phyloP scores from a whole-genome alignment of 208 protist species.

The Crithidia acanthocephali region DNA sequence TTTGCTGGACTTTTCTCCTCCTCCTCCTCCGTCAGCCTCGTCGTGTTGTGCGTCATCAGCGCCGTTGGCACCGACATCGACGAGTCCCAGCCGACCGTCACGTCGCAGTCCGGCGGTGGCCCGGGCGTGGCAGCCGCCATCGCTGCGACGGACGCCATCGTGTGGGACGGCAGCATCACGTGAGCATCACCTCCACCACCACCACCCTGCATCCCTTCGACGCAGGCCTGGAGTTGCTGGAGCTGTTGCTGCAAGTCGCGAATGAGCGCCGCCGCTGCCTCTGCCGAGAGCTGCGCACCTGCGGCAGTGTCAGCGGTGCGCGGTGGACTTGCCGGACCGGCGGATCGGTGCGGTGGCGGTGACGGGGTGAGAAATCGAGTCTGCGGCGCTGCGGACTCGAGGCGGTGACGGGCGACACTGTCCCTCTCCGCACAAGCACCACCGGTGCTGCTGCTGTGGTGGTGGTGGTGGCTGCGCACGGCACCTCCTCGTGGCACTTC shows the following conservation, averaged over 20 bases:
- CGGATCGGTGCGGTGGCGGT: not conserved
- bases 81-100: not conserved
- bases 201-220: not conserved
- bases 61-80: not conserved
- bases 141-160: not conserved
- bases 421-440: too few relatives aligned
- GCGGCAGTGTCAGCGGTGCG: not conserved
- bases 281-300: not conserved
- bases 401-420: too few relatives aligned
- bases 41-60: not conserved
- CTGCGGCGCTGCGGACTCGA: too few relatives aligned
- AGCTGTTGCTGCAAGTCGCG: conserved; percentile 10
- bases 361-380: too few relatives aligned
- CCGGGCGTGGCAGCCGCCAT: not conserved
- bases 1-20: not conserved
- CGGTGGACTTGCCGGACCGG: too few relatives aligned
- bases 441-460: too few relatives aligned
- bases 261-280: not conserved
- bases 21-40: not conserved
- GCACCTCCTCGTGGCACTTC: too few relatives aligned
- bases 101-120: not conserved
- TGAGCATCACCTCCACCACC: too few relatives aligned
- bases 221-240: not conserved
- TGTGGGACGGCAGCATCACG: not conserved
- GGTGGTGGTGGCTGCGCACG: not conserved